Evolutionary conservation across 306 rosid genomes (phyloP).

Genomic region (Alnus rubra): DNA sequence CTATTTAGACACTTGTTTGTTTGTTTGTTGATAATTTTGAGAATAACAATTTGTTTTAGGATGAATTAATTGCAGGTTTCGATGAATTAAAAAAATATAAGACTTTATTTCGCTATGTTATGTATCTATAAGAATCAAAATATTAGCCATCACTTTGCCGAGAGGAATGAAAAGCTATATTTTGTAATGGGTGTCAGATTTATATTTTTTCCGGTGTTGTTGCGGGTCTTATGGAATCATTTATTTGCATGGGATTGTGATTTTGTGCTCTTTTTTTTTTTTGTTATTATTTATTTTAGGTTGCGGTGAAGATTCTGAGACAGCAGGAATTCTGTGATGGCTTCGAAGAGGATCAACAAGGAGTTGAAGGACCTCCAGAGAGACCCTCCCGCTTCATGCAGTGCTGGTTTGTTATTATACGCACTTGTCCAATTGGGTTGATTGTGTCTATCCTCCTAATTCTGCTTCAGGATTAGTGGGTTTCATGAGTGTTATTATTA

Average conservation of each 20-base stretch:
- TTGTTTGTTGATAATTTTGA: neutral
- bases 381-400: constrained; percentile 56
- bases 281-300: neutral
- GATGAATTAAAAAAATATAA: neutral
- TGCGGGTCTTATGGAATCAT: neutral
- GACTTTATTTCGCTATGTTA: too few species aligned
- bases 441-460: neutral
- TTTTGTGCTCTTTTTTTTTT: neutral
- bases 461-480: neutral
- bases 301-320: neutral
- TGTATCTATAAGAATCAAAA: too few species aligned
- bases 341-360: constrained; percentile 51
- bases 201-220: too few species aligned
- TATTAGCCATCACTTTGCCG: neutral
- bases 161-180: neutral
- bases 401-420: constrained; percentile 37
- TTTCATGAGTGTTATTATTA: neutral
- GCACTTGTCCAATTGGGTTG: neutral
- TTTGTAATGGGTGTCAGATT: neutral
- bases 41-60: neutral
- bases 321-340: constrained; percentile 26
- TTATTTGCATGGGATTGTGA: neutral
- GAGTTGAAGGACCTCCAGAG: constrained; percentile 56
- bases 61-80: neutral
- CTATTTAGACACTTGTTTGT: neutral